These are phyloP conservation scores for Aspergillus carlsbadensis DNA, from an alignment of 495 filamentous ascomycete genomes.

Conservation along the genomic window DNA sequence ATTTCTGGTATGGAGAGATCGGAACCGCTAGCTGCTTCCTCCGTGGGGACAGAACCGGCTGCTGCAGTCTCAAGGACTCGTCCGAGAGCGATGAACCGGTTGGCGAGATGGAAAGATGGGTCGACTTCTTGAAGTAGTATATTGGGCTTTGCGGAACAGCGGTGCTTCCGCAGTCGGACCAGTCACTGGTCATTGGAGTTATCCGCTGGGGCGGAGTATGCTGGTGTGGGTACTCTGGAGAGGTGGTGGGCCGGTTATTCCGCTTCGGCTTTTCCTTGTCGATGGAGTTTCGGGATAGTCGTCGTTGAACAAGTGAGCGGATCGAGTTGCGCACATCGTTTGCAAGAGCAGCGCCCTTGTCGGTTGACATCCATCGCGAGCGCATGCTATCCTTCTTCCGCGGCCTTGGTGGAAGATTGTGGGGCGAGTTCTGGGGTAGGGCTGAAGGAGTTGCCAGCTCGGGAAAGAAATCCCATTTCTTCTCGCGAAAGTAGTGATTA, in stretches of 20 bases:
- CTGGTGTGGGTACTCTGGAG: slow-evolving; percentile 12
- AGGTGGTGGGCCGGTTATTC: slow-evolving; percentile 22
- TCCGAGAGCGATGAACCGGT: slow-evolving; percentile 18
- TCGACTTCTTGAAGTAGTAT: slow-evolving; percentile 16
- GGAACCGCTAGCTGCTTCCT: slow-evolving; percentile 36
- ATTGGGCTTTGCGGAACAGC: slow-evolving; percentile 17
- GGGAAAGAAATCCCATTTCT: slow-evolving; percentile 51
- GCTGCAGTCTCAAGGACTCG: neutral
- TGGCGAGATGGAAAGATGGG: slow-evolving; percentile 23
- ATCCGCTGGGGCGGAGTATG: slow-evolving; percentile 1
- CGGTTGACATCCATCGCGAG: slow-evolving; percentile 26
- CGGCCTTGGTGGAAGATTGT: slow-evolving; percentile 15
- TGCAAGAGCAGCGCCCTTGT: slow-evolving; percentile 24
- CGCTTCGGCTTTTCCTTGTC: slow-evolving; percentile 23
- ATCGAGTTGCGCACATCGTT: slow-evolving; percentile 39
- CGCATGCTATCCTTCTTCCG: slow-evolving; percentile 27
- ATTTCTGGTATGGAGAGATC: slow-evolving; percentile 36
- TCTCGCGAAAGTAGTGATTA: slow-evolving; percentile 49
- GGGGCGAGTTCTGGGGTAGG: slow-evolving; percentile 18
- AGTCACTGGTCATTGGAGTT: slow-evolving; percentile 14
- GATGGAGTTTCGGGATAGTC: slow-evolving; percentile 28
- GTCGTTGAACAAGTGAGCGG: slow-evolving; percentile 37
- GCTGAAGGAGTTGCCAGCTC: slow-evolving; percentile 38
- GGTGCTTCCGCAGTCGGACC: slow-evolving; percentile 13
- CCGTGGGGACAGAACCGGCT: slow-evolving; percentile 5